Evolutionary conservation across 345 rosid genomes (phyloP).

Genomic region (Brassica nigra): DNA sequence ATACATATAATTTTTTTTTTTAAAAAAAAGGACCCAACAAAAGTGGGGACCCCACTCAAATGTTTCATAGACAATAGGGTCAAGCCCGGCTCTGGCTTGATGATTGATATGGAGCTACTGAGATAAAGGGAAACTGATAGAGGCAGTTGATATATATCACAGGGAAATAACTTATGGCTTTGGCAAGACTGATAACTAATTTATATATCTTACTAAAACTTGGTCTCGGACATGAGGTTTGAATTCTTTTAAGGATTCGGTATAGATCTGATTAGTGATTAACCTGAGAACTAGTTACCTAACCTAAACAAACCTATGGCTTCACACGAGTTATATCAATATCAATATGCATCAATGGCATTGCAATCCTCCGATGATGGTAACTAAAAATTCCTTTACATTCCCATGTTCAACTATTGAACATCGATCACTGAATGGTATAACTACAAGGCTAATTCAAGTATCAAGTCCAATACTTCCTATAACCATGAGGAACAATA

Average conservation of each 20-base stretch:
- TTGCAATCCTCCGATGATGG: not conserved
- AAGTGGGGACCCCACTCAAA: too few relatives aligned
- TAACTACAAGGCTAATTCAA: not conserved
- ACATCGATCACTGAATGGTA: not conserved
- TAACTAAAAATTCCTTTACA: not conserved
- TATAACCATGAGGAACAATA: not conserved
- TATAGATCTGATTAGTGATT: not conserved
- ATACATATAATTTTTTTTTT: too few relatives aligned
- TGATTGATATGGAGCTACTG: not conserved
- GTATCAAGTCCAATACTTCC: not conserved
- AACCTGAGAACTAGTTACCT: not conserved
- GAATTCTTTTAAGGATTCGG: not conserved
- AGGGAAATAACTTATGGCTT: not conserved
- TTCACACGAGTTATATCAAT: not conserved
- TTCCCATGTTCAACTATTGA: not conserved
- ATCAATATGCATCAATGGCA: not conserved
- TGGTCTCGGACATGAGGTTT: not conserved
- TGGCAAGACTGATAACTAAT: not conserved
- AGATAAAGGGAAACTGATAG: not conserved
- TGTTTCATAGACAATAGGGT: too few relatives aligned
- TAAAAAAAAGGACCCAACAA: too few relatives aligned
- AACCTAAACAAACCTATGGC: not conserved
- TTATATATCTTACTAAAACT: not conserved
- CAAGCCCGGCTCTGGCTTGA: too few relatives aligned
- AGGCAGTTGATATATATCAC: not conserved